These are phyloP conservation scores for Moniliophthora roreri DNA, from an alignment of 1,284 basidiomycete genomes.

Conservation along the genomic window DNA sequence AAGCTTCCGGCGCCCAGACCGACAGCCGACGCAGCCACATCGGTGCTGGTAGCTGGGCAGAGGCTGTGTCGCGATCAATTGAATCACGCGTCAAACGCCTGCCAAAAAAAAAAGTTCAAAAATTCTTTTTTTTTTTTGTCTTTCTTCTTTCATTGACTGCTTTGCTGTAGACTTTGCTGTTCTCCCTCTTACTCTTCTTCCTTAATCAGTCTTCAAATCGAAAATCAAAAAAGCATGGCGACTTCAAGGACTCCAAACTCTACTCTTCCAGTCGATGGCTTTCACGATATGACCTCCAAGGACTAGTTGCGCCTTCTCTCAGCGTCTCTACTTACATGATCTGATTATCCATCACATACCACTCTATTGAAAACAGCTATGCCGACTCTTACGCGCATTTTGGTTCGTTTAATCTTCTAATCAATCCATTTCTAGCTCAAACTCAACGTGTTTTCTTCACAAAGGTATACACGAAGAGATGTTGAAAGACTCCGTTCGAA, in stretches of 20 bases:
- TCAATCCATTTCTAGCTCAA: neutral
- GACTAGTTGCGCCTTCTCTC: conserved; percentile 69
- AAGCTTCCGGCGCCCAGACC: neutral
- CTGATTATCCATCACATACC: conserved; percentile 21
- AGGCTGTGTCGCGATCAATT: neutral
- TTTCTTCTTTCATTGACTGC: neutral
- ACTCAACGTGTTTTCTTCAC: conserved; percentile 11
- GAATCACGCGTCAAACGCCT: neutral
- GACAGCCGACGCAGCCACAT: neutral
- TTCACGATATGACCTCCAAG: conserved; percentile 67
- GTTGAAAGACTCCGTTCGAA: conserved; percentile 97
- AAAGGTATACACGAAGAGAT: conserved; percentile 98
- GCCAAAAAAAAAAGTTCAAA: neutral
- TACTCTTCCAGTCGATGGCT: conserved; percentile 21
- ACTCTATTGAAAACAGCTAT: too few species aligned
- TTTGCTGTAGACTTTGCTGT: neutral
- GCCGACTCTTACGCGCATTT: conserved; percentile 95
- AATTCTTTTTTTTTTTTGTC: conserved; percentile 9
- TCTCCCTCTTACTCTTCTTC: conserved; percentile 2
- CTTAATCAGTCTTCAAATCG: neutral
- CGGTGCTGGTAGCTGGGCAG: neutral
- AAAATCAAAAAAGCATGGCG: conserved; percentile 3
- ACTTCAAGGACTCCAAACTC: conserved; percentile 19
- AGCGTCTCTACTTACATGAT: conserved; percentile 25
- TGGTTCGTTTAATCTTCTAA: conserved; percentile 47